Conservation (phyloP, 2,329 filamentous ascomycete genomes). For the Gnomoniopsis sp. region DNA sequence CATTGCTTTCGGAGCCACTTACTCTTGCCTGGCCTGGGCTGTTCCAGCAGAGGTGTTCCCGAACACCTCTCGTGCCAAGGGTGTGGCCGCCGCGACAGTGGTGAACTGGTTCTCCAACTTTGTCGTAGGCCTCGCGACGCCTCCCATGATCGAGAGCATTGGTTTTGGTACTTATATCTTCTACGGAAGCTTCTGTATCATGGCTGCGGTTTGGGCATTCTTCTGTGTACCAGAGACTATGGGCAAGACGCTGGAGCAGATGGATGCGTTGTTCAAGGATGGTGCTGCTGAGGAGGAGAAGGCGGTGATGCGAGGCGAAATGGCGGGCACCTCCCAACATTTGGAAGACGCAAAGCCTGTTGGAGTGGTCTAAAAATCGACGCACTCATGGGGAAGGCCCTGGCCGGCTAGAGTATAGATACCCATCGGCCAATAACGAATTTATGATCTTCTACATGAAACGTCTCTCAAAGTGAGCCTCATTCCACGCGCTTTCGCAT, state of each 20-base stretch:
- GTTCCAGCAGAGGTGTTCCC: slow-evolving; percentile 59
- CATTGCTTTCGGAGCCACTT: slow-evolving; percentile 4
- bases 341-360: no score
- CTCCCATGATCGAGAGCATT: slow-evolving; percentile 53
- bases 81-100: slow-evolving; percentile 56
- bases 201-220: slow-evolving; percentile 37
- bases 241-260: slow-evolving; percentile 36
- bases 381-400: no score
- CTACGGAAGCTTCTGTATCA: slow-evolving; percentile 56
- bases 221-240: slow-evolving; percentile 51
- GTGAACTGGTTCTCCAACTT: slow-evolving; percentile 64
- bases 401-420: no score
- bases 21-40: slow-evolving; percentile 32
- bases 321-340: neutral
- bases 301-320: neutral
- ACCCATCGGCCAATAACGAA: no score
- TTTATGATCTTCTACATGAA: no score
- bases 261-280: slow-evolving; percentile 28
- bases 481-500: no score
- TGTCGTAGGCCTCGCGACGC: slow-evolving; percentile 57
- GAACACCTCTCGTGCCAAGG: slow-evolving; percentile 58
- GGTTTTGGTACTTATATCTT: slow-evolving; percentile 53
- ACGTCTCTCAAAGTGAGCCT: no score
- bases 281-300: slow-evolving; percentile 6
- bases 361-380: no score